These are phyloP conservation scores for Irpex sp. DNA, from an alignment of 1,284 basidiomycete genomes.

Conservation along the genomic window DNA sequence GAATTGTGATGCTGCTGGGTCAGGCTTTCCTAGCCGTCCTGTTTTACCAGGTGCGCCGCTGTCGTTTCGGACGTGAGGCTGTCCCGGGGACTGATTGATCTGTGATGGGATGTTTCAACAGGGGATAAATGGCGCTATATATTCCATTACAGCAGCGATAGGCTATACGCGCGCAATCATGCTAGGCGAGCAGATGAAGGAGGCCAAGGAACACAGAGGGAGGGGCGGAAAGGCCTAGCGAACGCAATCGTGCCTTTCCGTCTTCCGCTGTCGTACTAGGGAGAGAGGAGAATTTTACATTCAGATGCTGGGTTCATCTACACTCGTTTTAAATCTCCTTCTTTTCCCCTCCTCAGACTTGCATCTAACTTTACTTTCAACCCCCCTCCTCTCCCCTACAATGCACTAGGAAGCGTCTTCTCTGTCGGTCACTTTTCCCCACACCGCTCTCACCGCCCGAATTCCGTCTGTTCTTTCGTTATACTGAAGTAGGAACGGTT, in stretches of 20 bases:
- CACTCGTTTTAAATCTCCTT: slow-evolving; percentile 12
- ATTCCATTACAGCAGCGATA: slow-evolving; percentile 62
- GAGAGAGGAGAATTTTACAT: slow-evolving; percentile 18
- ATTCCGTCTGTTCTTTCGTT: not conserved
- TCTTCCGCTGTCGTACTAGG: slow-evolving; percentile 12
- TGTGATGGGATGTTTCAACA: slow-evolving; percentile 23
- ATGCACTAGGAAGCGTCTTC: not conserved
- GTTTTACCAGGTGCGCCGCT: slow-evolving; percentile 68
- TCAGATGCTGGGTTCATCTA: slow-evolving; percentile 14
- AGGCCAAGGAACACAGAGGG: slow-evolving; percentile 61
- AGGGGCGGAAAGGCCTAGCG: slow-evolving; percentile 53
- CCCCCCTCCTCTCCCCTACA: not conserved
- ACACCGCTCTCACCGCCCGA: not conserved
- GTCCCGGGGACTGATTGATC: not conserved
- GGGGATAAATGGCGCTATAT: slow-evolving; percentile 77
- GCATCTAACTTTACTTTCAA: not conserved
- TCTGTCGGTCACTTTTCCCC: not conserved
- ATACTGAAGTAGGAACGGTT: not conserved
- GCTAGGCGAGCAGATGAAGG: slow-evolving; percentile 63
- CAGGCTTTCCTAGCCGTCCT: slow-evolving; percentile 66
- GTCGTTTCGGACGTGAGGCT: not conserved
- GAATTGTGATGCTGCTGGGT: slow-evolving; percentile 61
- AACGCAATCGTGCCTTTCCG: slow-evolving; percentile 13
- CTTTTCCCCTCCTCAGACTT: slow-evolving; percentile 2
- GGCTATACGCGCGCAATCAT: slow-evolving; percentile 62